Base-by-base conservation (phyloP, 345 rosid genomes). In the Lagerstroemia speciosa region DNA sequence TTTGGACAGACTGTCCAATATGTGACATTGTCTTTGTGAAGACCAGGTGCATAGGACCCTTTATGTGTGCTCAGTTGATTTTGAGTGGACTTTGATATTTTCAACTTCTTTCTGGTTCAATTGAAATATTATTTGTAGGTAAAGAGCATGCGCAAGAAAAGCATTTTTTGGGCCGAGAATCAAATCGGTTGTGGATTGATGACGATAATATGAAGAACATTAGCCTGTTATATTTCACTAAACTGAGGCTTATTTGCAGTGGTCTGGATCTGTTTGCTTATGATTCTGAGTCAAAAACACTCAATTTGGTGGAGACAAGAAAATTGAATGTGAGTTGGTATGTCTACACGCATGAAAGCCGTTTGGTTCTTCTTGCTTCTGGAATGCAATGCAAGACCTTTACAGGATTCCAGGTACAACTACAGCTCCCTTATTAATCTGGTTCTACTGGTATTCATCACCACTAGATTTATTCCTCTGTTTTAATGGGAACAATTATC, bases 311-410 rank as follows among this genome's bases (percentile, higher is more conserved):
- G 73, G 98, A 92, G 79, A 81, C 91, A 61, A 90, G 76, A 81
- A 92, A 85, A 77, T 65, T 74, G 71, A 86, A 78, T 73, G 90
- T 88, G 67, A 80, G 83, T 75, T 92, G 98, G 98, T 92, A 85
- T 80, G 77, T 79, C 68, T 92, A 95, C 77, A 92, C 98, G 10
- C 99, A 95, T 80, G 99, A 92, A 70, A 90, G 96, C 74, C 90
- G 99, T 72, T 74, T 92, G 85, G 84, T 92, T 83, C 97, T 92
- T 78, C 97, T 95, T 83, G 98, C 99, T 67, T 90, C 98, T 8
- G 98, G 98, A 81, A 81, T 95, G 91, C 97, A 92, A 73, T 90
- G 96, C 96, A 88, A 85, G 82, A 81, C 82, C 43, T 80, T 95
- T 75, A 81, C 74, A 78, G 99, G 97, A 76, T 90, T 89, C 83